Conservation (phyloP, 139 green algal species). For the Micractinium conductrix region DNA sequence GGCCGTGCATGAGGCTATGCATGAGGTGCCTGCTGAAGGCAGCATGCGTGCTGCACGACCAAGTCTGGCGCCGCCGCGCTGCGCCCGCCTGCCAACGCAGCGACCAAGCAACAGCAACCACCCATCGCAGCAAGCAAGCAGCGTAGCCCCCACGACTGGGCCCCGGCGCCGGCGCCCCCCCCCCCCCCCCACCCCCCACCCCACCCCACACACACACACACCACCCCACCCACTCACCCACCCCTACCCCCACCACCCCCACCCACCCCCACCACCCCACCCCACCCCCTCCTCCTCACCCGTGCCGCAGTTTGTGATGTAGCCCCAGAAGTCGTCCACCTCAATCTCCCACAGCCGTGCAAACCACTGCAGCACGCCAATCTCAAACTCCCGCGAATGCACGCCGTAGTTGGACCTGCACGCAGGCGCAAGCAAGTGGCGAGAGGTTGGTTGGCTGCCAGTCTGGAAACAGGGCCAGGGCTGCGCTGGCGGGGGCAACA, state of each 20-base stretch:
- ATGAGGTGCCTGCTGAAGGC: too few species aligned
- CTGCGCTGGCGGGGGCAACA: too few species aligned
- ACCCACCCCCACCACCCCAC: too few species aligned
- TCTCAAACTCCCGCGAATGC: constrained; percentile 90
- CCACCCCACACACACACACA: too few species aligned
- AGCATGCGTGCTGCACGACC: too few species aligned
- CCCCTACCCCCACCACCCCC: too few species aligned
- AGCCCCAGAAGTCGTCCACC: constrained; percentile 94
- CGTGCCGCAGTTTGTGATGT: constrained; percentile 99
- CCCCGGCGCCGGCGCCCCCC: background rate
- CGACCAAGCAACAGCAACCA: too few species aligned
- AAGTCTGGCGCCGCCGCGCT: background rate
- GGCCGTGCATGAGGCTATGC: too few species aligned
- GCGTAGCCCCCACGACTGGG: background rate
- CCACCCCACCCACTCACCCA: too few species aligned
- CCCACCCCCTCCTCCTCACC: background rate
- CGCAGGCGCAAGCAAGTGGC: background rate
- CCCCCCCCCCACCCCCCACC: too few species aligned
- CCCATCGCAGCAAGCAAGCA: background rate
- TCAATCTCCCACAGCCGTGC: constrained; percentile 96
- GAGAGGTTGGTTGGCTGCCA: background rate
- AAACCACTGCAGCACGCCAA: constrained; percentile 97
- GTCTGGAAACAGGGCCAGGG: background rate
- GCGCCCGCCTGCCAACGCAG: background rate
- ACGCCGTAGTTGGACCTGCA: constrained; percentile 95